Percentiles rank a stretch among this genome's conserved stretches.
These are phyloP conservation scores for Ustilago trichophora DNA, from an alignment of 1,284 basidiomycete genomes.

Conservation along the genomic window DNA sequence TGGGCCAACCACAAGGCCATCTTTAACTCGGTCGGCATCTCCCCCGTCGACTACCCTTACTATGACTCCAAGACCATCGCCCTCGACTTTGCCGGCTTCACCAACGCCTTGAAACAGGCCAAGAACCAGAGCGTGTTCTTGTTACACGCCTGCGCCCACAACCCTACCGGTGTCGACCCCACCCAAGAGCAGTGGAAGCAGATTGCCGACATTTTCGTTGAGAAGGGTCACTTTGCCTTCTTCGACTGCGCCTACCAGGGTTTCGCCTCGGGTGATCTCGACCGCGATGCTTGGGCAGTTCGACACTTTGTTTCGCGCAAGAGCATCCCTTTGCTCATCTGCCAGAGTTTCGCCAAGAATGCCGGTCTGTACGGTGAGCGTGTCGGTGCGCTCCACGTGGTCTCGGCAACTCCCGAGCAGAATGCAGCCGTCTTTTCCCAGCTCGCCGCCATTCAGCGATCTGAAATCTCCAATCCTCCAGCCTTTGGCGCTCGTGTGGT, in stretches of 20 bases:
- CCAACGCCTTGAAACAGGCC: conserved; percentile 71
- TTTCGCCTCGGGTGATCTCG: conserved; percentile 84
- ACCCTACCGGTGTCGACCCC: conserved; percentile 92
- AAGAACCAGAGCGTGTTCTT: conserved; percentile 83
- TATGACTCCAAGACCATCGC: conserved; percentile 89
- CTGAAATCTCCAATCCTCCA: conserved; percentile 93
- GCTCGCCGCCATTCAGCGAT: conserved; percentile 83
- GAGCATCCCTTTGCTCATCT: conserved; percentile 82
- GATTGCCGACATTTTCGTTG: conserved; percentile 79
- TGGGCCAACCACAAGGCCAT: conserved; percentile 96
- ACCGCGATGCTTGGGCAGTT: conserved; percentile 90
- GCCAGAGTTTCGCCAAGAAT: conserved; percentile 97
- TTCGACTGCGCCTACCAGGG: conserved; percentile 97
- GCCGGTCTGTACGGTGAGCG: conserved; percentile 90
- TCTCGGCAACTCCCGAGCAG: conserved; percentile 49
- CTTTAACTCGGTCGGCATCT: conserved; percentile 82
- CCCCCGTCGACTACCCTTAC: conserved; percentile 84
- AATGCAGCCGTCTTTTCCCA: conserved; percentile 69
- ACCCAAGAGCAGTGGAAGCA: conserved; percentile 86
- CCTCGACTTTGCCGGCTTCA: conserved; percentile 82
- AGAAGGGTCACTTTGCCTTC: conserved; percentile 85
- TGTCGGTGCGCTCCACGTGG: conserved; percentile 72
- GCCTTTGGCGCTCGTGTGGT: conserved; percentile 88
- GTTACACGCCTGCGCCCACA: conserved; percentile 92
- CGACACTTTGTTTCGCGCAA: conserved; percentile 81